Percentiles rank a stretch among this genome's conserved stretches.
Evolutionary conservation across 495 filamentous ascomycete genomes (phyloP).

Genomic region (Penicillium longicatenatum): DNA sequence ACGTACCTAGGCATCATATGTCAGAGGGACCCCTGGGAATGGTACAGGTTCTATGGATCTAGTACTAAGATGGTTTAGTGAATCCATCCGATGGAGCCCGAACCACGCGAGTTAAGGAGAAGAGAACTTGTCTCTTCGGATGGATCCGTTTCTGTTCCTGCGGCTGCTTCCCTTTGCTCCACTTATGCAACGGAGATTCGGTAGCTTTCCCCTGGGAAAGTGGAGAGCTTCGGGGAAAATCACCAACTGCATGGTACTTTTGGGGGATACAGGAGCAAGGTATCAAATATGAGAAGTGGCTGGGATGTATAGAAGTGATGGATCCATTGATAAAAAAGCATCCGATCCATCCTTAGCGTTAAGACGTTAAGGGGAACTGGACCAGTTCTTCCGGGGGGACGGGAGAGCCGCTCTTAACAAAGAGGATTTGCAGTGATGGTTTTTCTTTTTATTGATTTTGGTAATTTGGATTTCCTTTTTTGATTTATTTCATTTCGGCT

Average conservation of each 20-base stretch:
- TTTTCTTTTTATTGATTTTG: constrained; percentile 11
- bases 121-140: constrained; percentile 19
- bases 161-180: constrained; percentile 28
- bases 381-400: constrained; percentile 39
- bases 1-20: constrained; percentile 32
- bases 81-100: constrained; percentile 23
- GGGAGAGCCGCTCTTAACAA: constrained; percentile 41
- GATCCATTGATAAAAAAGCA: background rate
- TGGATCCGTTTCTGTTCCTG: constrained; percentile 35
- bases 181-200: constrained; percentile 29
- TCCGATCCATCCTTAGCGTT: constrained; percentile 18
- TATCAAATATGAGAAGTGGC: background rate
- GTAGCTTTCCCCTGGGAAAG: constrained; percentile 15
- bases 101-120: constrained; percentile 27
- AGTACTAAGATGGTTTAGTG: constrained; percentile 10
- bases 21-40: constrained; percentile 11
- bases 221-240: constrained; percentile 1
- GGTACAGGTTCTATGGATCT: background rate
- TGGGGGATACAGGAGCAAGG: constrained; percentile 2
- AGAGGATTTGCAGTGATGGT: constrained; percentile 10
- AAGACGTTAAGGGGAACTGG: constrained; percentile 11
- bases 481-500: constrained; percentile 10
- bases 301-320: background rate
- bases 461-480: constrained; percentile 11
- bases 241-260: constrained; percentile 15